phyloP scores from a whole-genome alignment of 2,329 filamentous ascomycete species.

The Xylaria sp. region DNA sequence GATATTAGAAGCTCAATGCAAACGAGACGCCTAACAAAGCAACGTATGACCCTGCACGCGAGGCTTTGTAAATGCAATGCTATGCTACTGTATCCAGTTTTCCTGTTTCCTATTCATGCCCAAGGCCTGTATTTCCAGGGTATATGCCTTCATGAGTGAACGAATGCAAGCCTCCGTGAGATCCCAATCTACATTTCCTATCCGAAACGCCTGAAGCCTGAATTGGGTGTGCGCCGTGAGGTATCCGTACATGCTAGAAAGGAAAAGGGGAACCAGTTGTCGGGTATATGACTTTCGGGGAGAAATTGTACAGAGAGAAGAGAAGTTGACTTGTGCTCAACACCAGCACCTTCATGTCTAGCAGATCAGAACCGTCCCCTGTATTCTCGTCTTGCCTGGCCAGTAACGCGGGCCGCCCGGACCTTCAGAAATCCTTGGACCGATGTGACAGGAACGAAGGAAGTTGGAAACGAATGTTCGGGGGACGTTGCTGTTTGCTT shows the following conservation, averaged over 20 bases:
- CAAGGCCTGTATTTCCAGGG: constrained; percentile 18
- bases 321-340: constrained; percentile 1
- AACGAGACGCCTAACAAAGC: constrained; percentile 6
- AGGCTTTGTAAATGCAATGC: constrained; percentile 22
- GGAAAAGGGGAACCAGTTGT: constrained; percentile 3
- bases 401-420: constrained; percentile 39
- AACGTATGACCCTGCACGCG: constrained; percentile 18
- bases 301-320: constrained; percentile 20
- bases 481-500: constrained; percentile 16
- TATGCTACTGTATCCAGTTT: neutral
- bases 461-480: constrained; percentile 34
- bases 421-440: constrained; percentile 45
- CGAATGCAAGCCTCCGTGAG: neutral
- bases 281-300: neutral
- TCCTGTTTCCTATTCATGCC: neutral
- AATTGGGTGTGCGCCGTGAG: neutral
- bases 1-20: neutral
- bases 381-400: constrained; percentile 39
- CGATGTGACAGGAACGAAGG: constrained; percentile 39
- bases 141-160: constrained; percentile 12
- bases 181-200: constrained; percentile 9
- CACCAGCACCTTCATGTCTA: neutral
- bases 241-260: constrained; percentile 15
- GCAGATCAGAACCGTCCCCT: neutral
- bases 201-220: constrained; percentile 18